These are phyloP conservation scores for Monilinia vaccinii-corymbosi DNA, from an alignment of 2,329 filamentous ascomycete genomes.

Conservation along the genomic window DNA sequence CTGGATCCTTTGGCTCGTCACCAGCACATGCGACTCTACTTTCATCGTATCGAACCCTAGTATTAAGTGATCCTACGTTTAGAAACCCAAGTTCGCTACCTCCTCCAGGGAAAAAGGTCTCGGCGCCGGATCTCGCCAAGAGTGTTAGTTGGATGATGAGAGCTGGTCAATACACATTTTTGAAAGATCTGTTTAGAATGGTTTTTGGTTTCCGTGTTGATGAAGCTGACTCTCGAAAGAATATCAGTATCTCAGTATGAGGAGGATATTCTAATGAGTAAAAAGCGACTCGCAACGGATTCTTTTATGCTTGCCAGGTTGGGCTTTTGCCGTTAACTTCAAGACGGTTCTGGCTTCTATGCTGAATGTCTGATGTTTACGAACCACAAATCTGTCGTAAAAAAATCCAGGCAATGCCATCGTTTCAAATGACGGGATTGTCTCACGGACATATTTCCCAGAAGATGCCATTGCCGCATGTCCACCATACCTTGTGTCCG, in stretches of 20 bases:
- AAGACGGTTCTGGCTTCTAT: not conserved
- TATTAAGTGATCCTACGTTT: conserved; percentile 64
- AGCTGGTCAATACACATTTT: conserved; percentile 65
- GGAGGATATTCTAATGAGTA: not conserved
- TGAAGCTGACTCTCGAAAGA: conserved; percentile 61
- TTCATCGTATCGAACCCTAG: conserved; percentile 70
- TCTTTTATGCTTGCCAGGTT: not conserved
- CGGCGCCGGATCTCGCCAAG: conserved; percentile 68
- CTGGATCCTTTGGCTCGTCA: conserved; percentile 68
- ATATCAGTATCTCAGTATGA: conserved; percentile 50
- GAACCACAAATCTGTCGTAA: not conserved
- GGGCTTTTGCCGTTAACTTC: not conserved
- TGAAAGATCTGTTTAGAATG: conserved; percentile 71
- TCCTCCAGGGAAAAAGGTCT: conserved; percentile 47
- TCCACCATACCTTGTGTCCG: not conserved
- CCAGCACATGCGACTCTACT: conserved; percentile 64
- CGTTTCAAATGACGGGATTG: not conserved
- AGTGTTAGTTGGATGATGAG: conserved; percentile 69
- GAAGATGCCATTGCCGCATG: not conserved
- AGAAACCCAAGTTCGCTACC: conserved; percentile 46
- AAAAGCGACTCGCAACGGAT: not conserved
- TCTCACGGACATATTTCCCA: not conserved
- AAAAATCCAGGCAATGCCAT: not conserved
- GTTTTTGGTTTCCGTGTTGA: conserved; percentile 81
- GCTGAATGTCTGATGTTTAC: not conserved